phyloP scores from a whole-genome alignment of 345 rosid genomes.

The Murraya paniculata region DNA sequence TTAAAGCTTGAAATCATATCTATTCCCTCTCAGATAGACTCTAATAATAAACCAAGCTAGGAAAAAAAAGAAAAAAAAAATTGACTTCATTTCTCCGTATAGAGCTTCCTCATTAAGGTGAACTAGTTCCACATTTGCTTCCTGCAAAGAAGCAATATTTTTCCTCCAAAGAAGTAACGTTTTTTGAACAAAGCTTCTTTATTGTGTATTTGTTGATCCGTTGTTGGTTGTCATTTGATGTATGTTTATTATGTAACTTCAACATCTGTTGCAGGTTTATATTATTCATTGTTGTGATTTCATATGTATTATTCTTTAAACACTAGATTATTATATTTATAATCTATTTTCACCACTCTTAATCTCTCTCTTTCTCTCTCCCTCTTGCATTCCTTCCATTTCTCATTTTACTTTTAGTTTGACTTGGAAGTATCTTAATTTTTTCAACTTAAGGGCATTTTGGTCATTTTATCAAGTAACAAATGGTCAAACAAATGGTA shows the following conservation, averaged over 20 bases:
- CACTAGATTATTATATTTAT: not conserved
- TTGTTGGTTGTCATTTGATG: not conserved
- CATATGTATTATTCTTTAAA: not conserved
- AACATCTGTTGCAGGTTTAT: slow-evolving; percentile 2
- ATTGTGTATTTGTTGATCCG: not conserved
- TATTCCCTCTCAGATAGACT: too few relatives aligned
- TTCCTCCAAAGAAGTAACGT: too few relatives aligned
- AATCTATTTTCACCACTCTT: not conserved
- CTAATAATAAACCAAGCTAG: too few relatives aligned
- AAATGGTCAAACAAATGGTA: too few relatives aligned
- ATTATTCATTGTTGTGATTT: not conserved
- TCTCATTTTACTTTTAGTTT: not conserved
- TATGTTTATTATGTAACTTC: not conserved
- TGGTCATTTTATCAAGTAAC: too few relatives aligned
- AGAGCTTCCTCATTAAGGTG: not conserved
- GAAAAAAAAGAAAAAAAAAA: too few relatives aligned
- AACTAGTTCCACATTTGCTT: not conserved
- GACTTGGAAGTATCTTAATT: too few relatives aligned
- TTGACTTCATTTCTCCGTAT: not conserved
- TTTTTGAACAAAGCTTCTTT: slow-evolving; percentile 15
- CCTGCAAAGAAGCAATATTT: not conserved
- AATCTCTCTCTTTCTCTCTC: not conserved
- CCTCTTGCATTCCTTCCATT: not conserved
- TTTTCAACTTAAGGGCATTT: too few relatives aligned
- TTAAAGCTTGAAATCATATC: too few relatives aligned